Evolutionary conservation across 805 yeast genomes (phyloP).

Genomic region (Saccharomycopsis sp.): DNA sequence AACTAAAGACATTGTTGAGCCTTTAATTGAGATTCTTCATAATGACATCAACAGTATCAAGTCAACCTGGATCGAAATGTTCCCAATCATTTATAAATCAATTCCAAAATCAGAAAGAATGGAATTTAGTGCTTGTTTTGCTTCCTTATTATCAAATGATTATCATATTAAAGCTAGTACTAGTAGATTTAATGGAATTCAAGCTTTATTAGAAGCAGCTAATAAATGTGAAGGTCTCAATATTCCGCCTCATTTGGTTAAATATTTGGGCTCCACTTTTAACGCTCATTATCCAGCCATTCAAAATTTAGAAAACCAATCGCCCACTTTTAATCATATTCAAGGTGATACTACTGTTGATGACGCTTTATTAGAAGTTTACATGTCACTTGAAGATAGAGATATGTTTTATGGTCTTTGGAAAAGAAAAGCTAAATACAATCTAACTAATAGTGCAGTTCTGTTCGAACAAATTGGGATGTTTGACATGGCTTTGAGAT

Average conservation of each 20-base stretch:
- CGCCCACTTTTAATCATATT: background rate
- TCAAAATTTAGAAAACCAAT: constrained; percentile 55
- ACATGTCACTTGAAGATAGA: constrained; percentile 81
- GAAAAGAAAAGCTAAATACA: constrained; percentile 92
- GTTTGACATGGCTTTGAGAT: constrained; percentile 89
- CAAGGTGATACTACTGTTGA: constrained; percentile 32
- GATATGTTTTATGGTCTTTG: constrained; percentile 97
- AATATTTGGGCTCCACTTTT: constrained; percentile 77
- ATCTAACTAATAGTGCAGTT: constrained; percentile 85
- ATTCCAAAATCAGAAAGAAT: constrained; percentile 71
- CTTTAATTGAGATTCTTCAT: constrained; percentile 73
- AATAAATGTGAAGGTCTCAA: constrained; percentile 62
- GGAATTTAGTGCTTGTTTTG: constrained; percentile 74
- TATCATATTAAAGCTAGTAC: constrained; percentile 86
- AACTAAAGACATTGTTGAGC: constrained; percentile 53
- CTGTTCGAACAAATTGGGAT: constrained; percentile 92
- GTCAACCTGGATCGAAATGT: constrained; percentile 70
- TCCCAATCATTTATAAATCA: constrained; percentile 70
- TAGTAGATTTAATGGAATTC: constrained; percentile 76
- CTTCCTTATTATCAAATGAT: constrained; percentile 75
- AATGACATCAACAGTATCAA: constrained; percentile 73
- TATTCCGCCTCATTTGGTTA: constrained; percentile 87
- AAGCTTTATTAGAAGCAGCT: constrained; percentile 73
- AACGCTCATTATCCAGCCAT: constrained; percentile 90
- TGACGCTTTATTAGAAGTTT: constrained; percentile 85